Conservation (phyloP, 2,329 filamentous ascomycete genomes). For the Nemania serpens region DNA sequence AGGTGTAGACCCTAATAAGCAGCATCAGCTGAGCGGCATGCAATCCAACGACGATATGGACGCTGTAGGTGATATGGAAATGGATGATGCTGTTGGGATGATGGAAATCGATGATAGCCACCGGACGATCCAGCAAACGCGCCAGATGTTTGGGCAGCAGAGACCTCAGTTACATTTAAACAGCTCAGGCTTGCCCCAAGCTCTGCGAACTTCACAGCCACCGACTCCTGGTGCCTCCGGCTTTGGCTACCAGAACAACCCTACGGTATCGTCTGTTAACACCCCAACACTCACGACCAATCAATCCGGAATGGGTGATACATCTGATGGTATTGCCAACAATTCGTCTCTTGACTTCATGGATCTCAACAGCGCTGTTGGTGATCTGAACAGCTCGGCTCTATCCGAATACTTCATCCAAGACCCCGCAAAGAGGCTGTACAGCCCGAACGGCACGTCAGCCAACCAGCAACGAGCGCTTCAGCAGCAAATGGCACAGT, state of each 20-base stretch:
- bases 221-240: conserved; percentile 79
- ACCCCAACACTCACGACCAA: conserved; percentile 88
- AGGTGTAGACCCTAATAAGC: conserved; percentile 39
- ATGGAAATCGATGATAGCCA: conserved; percentile 68
- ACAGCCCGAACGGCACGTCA: conserved; percentile 79
- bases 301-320: conserved; percentile 64
- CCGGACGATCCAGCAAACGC: conserved; percentile 69
- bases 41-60: conserved; percentile 70
- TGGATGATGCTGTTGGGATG: conserved; percentile 79
- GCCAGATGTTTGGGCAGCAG: conserved; percentile 69
- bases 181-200: conserved; percentile 75
- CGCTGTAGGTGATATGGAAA: conserved; percentile 91
- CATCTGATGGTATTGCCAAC: conserved; percentile 74
- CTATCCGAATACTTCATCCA: conserved; percentile 71
- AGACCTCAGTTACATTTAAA: conserved; percentile 80
- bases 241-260: conserved; percentile 87
- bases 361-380: conserved; percentile 62
- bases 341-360: conserved; percentile 67
- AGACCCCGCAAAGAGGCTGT: conserved; percentile 91
- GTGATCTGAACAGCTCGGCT: conserved; percentile 59
- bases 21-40: conserved; percentile 52
- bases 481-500: conserved; percentile 70
- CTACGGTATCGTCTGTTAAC: conserved; percentile 95
- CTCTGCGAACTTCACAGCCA: conserved; percentile 82
- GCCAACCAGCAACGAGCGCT: conserved; percentile 63